A percentile compares a stretch with the other conserved stretches of the same genome.
phyloP scores from a whole-genome alignment of 305 asterid genomes.

The Solanum aculeatissimum region DNA sequence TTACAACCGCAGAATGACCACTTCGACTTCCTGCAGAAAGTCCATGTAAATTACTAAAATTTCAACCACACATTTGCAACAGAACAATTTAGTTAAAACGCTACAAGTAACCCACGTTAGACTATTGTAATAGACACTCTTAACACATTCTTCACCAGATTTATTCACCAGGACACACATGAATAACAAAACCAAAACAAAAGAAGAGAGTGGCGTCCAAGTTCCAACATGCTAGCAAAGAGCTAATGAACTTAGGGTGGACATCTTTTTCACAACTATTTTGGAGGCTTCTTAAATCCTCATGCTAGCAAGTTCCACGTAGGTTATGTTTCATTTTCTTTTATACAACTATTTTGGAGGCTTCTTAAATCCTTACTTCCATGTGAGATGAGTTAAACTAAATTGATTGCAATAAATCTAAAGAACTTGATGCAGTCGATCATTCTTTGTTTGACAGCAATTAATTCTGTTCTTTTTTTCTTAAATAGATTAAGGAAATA shows the following conservation, averaged over 20 bases:
- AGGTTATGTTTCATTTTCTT: not conserved
- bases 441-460: not conserved
- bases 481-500: not conserved
- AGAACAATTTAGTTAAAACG: not conserved
- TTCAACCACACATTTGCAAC: not conserved
- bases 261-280: not conserved
- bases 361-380: not conserved
- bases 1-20: slow-evolving; percentile 31
- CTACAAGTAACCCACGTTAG: not conserved
- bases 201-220: not conserved
- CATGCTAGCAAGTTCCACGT: too few relatives aligned
- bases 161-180: not conserved
- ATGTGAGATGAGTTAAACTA: not conserved
- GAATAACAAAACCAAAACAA: not conserved
- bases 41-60: not conserved
- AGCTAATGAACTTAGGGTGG: not conserved
- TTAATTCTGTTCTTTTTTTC: not conserved
- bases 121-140: not conserved
- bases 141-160: not conserved
- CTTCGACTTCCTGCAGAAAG: slow-evolving; percentile 41
- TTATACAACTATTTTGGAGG: not conserved
- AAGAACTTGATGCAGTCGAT: not conserved
- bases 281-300: too few relatives aligned
- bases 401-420: not conserved
- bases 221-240: not conserved